These are phyloP conservation scores for Podila verticillata DNA, from an alignment of 192 early-diverging fungal species.

Conservation along the genomic window DNA sequence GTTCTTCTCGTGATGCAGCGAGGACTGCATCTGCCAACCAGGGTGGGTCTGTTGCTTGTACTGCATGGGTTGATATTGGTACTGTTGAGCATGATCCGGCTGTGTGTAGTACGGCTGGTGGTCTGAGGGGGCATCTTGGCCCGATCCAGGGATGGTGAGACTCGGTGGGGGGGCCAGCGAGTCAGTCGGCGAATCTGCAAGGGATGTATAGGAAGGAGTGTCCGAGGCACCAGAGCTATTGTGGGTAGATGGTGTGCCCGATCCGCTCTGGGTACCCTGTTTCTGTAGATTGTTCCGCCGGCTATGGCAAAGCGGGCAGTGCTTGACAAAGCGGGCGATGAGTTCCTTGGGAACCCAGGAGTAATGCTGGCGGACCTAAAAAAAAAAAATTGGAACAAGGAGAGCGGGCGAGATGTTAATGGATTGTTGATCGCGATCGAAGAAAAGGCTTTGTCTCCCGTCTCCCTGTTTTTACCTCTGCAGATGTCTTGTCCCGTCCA, in stretches of 20 bases:
- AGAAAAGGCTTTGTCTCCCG: not conserved
- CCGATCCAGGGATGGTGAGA: too few species aligned
- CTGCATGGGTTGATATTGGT: not conserved
- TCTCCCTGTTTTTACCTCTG: slow-evolving; percentile 44
- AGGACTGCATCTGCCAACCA: not conserved
- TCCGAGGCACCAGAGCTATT: not conserved
- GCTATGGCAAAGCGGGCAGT: slow-evolving; percentile 55
- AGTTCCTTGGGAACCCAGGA: slow-evolving; percentile 61
- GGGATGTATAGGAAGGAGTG: not conserved
- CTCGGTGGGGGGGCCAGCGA: not conserved
- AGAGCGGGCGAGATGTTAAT: too few species aligned
- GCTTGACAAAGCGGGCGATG: slow-evolving; percentile 58
- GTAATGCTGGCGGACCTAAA: slow-evolving; percentile 54
- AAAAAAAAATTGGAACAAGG: too few species aligned
- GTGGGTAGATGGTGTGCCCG: not conserved
- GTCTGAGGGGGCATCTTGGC: not conserved
- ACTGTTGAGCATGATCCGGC: not conserved
- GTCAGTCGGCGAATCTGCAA: not conserved
- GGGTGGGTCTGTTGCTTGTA: not conserved
- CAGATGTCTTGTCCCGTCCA: slow-evolving; percentile 65
- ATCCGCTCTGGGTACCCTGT: not conserved
- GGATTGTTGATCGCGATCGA: not conserved
- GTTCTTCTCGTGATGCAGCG: not conserved
- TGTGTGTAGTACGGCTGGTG: not conserved
- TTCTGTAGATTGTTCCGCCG: slow-evolving; percentile 41